Percentiles rank a stretch among this genome's conserved stretches.
Conservation (phyloP, 345 rosid species). For the Angophora floribunda region DNA sequence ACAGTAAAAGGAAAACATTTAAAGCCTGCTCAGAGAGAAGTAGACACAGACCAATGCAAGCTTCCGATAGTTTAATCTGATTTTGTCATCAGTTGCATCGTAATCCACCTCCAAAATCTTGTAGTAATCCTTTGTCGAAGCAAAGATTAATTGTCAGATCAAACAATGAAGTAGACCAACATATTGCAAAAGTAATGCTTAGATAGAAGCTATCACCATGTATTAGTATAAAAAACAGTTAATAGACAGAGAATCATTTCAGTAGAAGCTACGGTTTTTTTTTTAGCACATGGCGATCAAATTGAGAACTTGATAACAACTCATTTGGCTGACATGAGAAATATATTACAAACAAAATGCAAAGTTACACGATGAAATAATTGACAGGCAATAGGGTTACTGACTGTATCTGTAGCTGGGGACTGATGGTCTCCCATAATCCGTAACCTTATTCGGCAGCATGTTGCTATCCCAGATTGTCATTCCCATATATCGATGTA, state of each 20-base stretch:
- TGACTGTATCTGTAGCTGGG: neutral
- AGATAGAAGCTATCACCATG: neutral
- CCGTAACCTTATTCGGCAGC: neutral
- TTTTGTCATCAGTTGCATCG: conserved; percentile 79
- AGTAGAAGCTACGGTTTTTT: neutral
- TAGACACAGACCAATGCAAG: conserved; percentile 70
- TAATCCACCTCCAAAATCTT: conserved; percentile 71
- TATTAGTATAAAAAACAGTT: neutral
- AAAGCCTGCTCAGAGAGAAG: conserved; percentile 3
- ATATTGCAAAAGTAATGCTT: neutral
- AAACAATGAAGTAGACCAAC: neutral
- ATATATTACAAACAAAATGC: neutral
- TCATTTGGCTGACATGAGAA: neutral
- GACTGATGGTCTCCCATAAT: neutral
- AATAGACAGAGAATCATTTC: neutral
- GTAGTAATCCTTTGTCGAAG: conserved; percentile 55
- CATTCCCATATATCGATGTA: neutral
- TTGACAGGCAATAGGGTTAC: neutral
- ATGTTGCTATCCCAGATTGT: neutral
- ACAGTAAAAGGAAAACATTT: neutral
- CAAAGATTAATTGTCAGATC: neutral
- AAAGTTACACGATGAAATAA: neutral
- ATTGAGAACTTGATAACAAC: neutral
- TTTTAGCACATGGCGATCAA: neutral
- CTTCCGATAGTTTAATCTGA: conserved; percentile 58